phyloP scores from a whole-genome alignment of 2,329 filamentous ascomycete genomes.

The Bipolaris sorokiniana region DNA sequence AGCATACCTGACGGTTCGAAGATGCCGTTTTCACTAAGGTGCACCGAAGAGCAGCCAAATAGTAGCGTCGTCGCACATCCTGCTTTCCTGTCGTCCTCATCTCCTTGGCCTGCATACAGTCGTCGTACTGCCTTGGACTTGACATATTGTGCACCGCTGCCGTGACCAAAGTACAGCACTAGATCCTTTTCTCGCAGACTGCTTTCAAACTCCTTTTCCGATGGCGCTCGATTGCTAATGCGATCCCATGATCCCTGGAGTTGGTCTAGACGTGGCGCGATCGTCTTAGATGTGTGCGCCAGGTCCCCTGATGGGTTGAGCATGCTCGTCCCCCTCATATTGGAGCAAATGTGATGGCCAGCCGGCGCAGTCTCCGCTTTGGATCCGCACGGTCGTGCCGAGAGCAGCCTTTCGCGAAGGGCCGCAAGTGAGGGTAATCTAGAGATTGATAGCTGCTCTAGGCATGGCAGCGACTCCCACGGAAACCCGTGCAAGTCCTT shows the following conservation, averaged over 20 bases:
- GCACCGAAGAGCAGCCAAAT: conserved; percentile 92
- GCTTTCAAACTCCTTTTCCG: conserved; percentile 76
- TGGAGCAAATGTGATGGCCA: conserved; percentile 58
- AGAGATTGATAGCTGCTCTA: conserved; percentile 79
- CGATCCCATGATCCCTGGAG: conserved; percentile 65
- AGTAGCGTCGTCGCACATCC: conserved; percentile 80
- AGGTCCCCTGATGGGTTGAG: conserved; percentile 90
- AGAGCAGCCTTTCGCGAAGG: conserved; percentile 75
- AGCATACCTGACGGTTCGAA: conserved; percentile 93
- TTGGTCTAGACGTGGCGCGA: conserved; percentile 68
- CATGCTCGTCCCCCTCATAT: conserved; percentile 71
- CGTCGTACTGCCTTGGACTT: conserved; percentile 81
- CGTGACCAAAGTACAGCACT: conserved; percentile 94
- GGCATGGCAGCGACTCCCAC: conserved; percentile 92
- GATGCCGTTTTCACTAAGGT: conserved; percentile 74
- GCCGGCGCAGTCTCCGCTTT: conserved; percentile 26
- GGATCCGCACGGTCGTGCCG: conserved; percentile 48
- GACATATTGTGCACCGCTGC: conserved; percentile 93
- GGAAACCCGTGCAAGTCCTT: conserved; percentile 90
- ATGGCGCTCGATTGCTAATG: conserved; percentile 72
- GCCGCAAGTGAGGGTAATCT: conserved; percentile 86
- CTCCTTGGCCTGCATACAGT: conserved; percentile 61
- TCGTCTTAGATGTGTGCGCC: conserved; percentile 75
- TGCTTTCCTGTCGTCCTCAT: conserved; percentile 20
- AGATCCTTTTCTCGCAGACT: conserved; percentile 72